Evolutionary conservation across 805 yeast genomes (phyloP).

Genomic region (Jamesozyma jinghongensis): DNA sequence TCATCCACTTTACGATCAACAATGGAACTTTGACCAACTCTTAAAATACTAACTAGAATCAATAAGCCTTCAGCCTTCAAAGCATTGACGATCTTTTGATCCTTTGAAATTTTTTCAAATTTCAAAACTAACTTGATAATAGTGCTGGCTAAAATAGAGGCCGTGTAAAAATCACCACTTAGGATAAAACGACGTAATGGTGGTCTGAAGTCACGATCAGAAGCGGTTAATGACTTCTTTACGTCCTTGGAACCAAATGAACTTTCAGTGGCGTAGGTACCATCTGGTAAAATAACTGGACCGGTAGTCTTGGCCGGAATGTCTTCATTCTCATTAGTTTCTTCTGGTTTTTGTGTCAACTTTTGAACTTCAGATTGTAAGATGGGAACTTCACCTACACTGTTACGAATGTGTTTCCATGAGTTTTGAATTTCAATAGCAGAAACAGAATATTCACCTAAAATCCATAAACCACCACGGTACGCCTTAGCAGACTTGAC

Average conservation of each 20-base stretch:
- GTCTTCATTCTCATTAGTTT: constrained; percentile 23
- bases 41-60: constrained; percentile 80
- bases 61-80: constrained; percentile 91
- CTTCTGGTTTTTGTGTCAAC: constrained; percentile 31
- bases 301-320: constrained; percentile 37
- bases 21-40: constrained; percentile 70
- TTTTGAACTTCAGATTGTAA: constrained; percentile 57
- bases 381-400: constrained; percentile 88
- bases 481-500: constrained; percentile 83
- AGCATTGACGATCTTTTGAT: constrained; percentile 60
- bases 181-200: constrained; percentile 75
- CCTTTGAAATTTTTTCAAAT: constrained; percentile 47
- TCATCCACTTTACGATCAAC: constrained; percentile 80
- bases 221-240: constrained; percentile 61
- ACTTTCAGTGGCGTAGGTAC: constrained; percentile 95
- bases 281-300: constrained; percentile 93
- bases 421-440: constrained; percentile 66
- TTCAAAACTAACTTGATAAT: constrained; percentile 81
- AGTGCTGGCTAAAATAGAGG: constrained; percentile 79
- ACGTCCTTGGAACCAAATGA: constrained; percentile 80
- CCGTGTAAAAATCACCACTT: constrained; percentile 84
- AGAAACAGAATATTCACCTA: constrained; percentile 82
- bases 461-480: constrained; percentile 90
- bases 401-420: constrained; percentile 77
- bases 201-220: constrained; percentile 43